Conservation (phyloP, 495 filamentous ascomycete species). For the Lepraria neglecta region DNA sequence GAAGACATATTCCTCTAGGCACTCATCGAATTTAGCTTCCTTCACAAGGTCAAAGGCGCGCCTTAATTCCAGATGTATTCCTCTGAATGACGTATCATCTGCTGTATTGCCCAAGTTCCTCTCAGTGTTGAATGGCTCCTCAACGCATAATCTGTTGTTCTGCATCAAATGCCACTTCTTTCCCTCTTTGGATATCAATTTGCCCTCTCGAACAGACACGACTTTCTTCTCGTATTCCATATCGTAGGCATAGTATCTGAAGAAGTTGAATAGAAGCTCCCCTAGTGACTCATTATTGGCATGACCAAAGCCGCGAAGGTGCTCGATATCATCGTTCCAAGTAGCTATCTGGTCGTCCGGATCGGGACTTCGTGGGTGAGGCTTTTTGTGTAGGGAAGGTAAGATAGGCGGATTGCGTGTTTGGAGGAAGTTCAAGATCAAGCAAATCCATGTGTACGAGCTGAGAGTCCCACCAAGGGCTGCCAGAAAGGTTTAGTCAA, state of each 20-base stretch:
- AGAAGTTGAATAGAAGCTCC: conserved; percentile 84
- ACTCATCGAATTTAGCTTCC: conserved; percentile 66
- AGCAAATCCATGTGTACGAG: conserved; percentile 99
- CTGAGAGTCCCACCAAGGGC: conserved; percentile 90
- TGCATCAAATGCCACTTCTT: conserved; percentile 76
- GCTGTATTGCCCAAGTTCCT: conserved; percentile 97
- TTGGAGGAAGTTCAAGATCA: conserved; percentile 96
- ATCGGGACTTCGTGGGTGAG: conserved; percentile 53
- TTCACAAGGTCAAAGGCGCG: conserved; percentile 77
- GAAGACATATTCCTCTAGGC: conserved; percentile 78
- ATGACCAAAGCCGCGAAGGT: conserved; percentile 63
- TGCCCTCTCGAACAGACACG: conserved; percentile 81
- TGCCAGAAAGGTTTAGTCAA: conserved; percentile 34
- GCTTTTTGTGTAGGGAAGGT: conserved; percentile 74
- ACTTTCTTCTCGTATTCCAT: conserved; percentile 80
- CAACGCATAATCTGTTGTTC: conserved; percentile 84
- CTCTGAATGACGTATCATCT: conserved; percentile 85
- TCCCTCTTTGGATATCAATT: conserved; percentile 70
- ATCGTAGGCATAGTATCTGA: conserved; percentile 88
- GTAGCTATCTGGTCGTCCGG: conserved; percentile 58
- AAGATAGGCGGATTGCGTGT: conserved; percentile 80
- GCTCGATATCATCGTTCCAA: conserved; percentile 79
- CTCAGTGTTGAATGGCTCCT: conserved; percentile 90
- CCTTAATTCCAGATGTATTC: conserved; percentile 82
- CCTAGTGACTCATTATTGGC: conserved; percentile 79